Base-by-base conservation (phyloP, 306 rosid species). In the Mucuna pruriens region DNA sequence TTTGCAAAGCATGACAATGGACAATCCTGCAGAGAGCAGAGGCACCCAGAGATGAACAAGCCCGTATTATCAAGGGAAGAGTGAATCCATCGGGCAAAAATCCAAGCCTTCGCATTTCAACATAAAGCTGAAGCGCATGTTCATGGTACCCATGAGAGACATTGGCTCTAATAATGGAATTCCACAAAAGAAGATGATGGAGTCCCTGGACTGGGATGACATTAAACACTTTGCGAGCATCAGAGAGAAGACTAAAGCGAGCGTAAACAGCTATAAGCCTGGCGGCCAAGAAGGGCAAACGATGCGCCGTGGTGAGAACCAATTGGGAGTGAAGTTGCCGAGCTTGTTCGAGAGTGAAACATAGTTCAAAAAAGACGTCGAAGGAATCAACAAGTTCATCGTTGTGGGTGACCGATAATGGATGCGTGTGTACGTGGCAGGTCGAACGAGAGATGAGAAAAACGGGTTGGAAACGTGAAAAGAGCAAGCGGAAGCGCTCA, bases 81-180 rank as follows among this genome's bases (percentile, higher is more conserved):
- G 97, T 91, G 83, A 92, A 91, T 33, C 97, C 92, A 77, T 92
- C 98, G 26, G 90, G 90, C 57, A 72, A 88, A 85, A 91, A 83
- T 42, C 98, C 90, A 68, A 90, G 81, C 38, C 81, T 88, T 70
- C 80, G 82, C 98, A 95, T 91, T 82, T 78, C 62, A 78, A 67
- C 70, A 68, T 89, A 91, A 66, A 92, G 29, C 26, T 76, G 1
- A 68, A 91, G 39, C 6, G 87, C 94, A 58, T 83, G 73, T 23
- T 69, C 61, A 20, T 76, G 86, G 61, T 60, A 81, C 40, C 93
- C 95, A 82, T 83, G 85, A 54, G 85, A 82, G 42, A 95, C 97
- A 84, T 87, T 84, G 26, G 89, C 97, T 87, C 97, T 95, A 23
- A 90, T 85, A 57, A 92, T 82, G 4, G 97, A 87, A 74, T 92